Percentiles rank a stretch among this genome's conserved stretches.
Conservation (phyloP, 352 stramenopile species). For the Phytophthora sojae region DNA sequence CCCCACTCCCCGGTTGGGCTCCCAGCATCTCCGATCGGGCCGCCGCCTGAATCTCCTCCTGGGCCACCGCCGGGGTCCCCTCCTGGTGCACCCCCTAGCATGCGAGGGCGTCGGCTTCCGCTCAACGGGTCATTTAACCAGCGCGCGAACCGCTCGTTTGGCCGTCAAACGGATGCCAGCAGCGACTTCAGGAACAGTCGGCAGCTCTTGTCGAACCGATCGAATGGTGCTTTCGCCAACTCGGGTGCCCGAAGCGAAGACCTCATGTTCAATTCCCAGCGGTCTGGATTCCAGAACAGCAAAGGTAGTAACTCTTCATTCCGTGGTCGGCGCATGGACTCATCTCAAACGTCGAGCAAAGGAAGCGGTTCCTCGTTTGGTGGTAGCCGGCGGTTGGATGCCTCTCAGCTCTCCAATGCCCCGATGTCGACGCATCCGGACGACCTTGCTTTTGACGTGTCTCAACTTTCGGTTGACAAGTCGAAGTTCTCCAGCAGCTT, state of each 20-base stretch:
- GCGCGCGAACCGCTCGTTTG: slow-evolving; percentile 13
- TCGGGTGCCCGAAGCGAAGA: slow-evolving; percentile 30
- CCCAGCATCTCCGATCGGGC: background rate
- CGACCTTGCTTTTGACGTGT: slow-evolving; percentile 35
- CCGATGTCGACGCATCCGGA: slow-evolving; percentile 13
- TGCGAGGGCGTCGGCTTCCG: slow-evolving; percentile 27
- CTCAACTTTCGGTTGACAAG: slow-evolving; percentile 36
- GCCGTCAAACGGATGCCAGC: slow-evolving; percentile 18
- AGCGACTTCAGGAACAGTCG: slow-evolving; percentile 28
- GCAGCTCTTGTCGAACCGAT: slow-evolving; percentile 29
- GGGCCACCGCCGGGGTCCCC: slow-evolving; percentile 27
- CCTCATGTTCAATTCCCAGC: slow-evolving; percentile 34
- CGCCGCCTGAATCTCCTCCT: slow-evolving; percentile 10
- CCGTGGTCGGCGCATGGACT: slow-evolving; percentile 12
- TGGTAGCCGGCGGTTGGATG: slow-evolving; percentile 12
- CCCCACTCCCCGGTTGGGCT: background rate
- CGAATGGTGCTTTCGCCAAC: slow-evolving; percentile 30
- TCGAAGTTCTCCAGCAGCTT: slow-evolving; percentile 41
- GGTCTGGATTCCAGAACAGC: slow-evolving; percentile 15
- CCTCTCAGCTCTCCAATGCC: slow-evolving; percentile 19
- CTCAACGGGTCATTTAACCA: slow-evolving; percentile 20
- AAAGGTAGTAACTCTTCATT: slow-evolving; percentile 23
- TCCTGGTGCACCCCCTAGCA: slow-evolving; percentile 34
- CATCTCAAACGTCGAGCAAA: slow-evolving; percentile 17
- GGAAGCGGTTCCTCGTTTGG: slow-evolving; percentile 18